Base-by-base conservation (phyloP, 202 grass and related monocot genomes). In the Dendrocalamus latiflorus region DNA sequence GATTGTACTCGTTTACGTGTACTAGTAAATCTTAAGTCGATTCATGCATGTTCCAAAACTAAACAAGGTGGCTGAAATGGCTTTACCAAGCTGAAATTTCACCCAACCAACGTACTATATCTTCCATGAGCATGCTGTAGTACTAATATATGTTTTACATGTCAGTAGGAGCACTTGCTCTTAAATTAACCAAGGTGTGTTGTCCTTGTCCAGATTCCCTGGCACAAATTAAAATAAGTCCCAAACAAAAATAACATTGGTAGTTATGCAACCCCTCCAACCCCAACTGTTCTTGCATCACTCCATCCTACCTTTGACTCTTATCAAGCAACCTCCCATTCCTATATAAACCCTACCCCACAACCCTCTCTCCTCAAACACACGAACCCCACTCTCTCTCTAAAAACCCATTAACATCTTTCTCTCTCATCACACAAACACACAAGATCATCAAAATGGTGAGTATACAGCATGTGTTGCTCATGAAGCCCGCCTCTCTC, bases 181-280 rank as follows among this genome's bases (percentile, higher is more conserved):
- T 20, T 4, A 61, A 30, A 16, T 45, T 26, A 69, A 17, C 22
- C 9, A 47, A 26, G 41, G 67, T 13, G 3, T 21, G 37, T 67
- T 22, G 34, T 20, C 34, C 11, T 3, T 66, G 17, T 66, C 63
- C 8, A 66, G 17, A 39, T 66, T 39, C 17, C n/a, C 18, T 18
- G 16, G 17, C n/a, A 66, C 7, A 48, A 16, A 34, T 63, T 34
- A 16, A 70, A 13, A 6, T 1, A 30, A 13, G 3, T 20, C 22
- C 50, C 21, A 30, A 14, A 3, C 9, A 62, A 43, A 43, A 34
- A 43, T 22, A 63, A 12, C 42, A 34, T 48, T 34, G 75, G 75
- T 84, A 69, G 86, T 88, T 88, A 88, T 84, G 75, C 86, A 55
- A 84, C 74, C 61, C 51, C 68, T 88, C 86, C 86, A 75, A 88